Base-by-base conservation (phyloP, 192 early-diverging fungal species). In the Coemansia sp. region DNA sequence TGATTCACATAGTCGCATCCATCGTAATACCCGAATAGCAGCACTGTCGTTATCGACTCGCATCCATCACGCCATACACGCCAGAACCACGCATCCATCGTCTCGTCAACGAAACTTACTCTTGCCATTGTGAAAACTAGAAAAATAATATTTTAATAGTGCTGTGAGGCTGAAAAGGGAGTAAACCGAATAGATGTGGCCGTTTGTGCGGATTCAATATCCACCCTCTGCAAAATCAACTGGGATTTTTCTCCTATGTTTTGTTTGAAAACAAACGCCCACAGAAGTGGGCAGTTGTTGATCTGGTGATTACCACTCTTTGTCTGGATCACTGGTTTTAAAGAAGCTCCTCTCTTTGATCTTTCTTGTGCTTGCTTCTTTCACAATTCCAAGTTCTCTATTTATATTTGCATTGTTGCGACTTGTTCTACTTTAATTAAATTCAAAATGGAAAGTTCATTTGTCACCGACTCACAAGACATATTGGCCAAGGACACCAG, bases 401-500 rank as follows among this genome's bases (percentile, higher is more conserved):
- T 12, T 16, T 10, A 40, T 60, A 51, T 26, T 26, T n/a, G 16
- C n/a, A 46, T 20, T n/a, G n/a, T n/a, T n/a, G n/a, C n/a, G n/a
- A n/a, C n/a, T n/a, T n/a, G n/a, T n/a, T n/a, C n/a, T n/a, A n/a
- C n/a, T n/a, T n/a, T n/a, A n/a, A n/a, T 46, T 46, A 15, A 51
- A 26, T 51, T 26, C 25, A 9, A 9, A 51, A 86, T 80, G 82
- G 77, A 84, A 43, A 70, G 82, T 51, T 68, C 79, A 18, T 86
- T 85, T 71, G 63, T 88, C n/a, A 60, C 81, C 39, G 70, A 77
- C 31, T 88, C 88, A 13, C 74, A 87, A 37, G 76, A 80, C 30
- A 68, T 85, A 33, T 85, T 92, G 42, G 77, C 77, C 31, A 78
- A 84, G 31, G 90, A 92, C 65, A 85, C 66, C n/a, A 86, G 84